Evolutionary conservation across 2,329 filamentous ascomycete genomes (phyloP).

Genomic region (Aspergillus phoenicis): DNA sequence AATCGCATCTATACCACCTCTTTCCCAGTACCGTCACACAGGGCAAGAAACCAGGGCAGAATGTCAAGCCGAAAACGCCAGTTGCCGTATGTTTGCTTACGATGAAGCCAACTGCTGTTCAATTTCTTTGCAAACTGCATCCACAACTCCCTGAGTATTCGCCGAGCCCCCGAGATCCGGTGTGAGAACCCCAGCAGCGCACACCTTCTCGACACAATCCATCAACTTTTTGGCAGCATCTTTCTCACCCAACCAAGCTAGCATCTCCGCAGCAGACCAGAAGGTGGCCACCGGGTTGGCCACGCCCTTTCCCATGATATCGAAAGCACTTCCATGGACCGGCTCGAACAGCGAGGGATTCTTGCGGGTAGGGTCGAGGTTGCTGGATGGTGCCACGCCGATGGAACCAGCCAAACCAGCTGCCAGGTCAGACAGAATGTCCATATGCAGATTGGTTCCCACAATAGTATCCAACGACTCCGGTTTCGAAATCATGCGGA

Average conservation of each 20-base stretch:
- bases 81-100: not conserved
- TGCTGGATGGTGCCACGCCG: slow-evolving; percentile 69
- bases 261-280: slow-evolving; percentile 71
- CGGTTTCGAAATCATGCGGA: slow-evolving; percentile 56
- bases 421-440: slow-evolving; percentile 70
- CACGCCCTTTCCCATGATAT: slow-evolving; percentile 62
- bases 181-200: slow-evolving; percentile 56
- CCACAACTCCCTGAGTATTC: slow-evolving; percentile 60
- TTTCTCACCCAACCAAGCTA: slow-evolving; percentile 62
- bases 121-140: slow-evolving; percentile 57
- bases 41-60: no score
- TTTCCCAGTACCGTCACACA: no score
- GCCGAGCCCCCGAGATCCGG: slow-evolving; percentile 61
- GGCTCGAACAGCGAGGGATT: slow-evolving; percentile 66
- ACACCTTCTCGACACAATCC: slow-evolving; percentile 62
- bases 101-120: slow-evolving; percentile 27
- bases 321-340: slow-evolving; percentile 65
- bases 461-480: slow-evolving; percentile 56
- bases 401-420: slow-evolving; percentile 70
- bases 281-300: slow-evolving; percentile 67
- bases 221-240: slow-evolving; percentile 60
- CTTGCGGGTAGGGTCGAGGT: slow-evolving; percentile 64
- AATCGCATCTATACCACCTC: no score
- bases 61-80: not conserved
- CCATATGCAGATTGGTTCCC: slow-evolving; percentile 59